Percentiles rank a stretch among this genome's conserved stretches.
Evolutionary conservation across 2,329 filamentous ascomycete species (phyloP).

Genomic region (Colletotrichum sidae): DNA sequence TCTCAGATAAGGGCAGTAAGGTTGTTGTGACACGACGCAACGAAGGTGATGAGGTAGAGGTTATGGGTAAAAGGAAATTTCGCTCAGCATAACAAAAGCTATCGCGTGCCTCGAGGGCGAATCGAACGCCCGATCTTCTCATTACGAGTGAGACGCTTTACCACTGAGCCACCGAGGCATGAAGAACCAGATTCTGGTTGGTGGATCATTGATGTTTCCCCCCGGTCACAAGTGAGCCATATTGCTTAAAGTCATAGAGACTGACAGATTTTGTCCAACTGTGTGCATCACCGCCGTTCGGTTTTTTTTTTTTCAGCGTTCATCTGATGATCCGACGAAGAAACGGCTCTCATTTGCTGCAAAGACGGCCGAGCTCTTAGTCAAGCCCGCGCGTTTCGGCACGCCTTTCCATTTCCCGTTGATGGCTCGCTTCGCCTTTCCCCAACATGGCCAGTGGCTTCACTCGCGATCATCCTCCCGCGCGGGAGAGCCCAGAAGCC

Average conservation of each 20-base stretch:
- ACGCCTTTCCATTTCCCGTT: constrained; percentile 5
- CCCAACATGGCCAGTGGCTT: neutral
- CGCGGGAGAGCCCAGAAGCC: neutral
- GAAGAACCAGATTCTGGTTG: neutral
- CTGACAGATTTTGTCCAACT: too few species aligned
- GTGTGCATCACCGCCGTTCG: too few species aligned
- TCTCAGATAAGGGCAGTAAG: too few species aligned
- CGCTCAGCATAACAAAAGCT: neutral
- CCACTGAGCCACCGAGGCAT: constrained; percentile 31
- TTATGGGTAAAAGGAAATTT: neutral
- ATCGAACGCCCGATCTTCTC: constrained; percentile 36
- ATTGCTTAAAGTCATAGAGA: neutral
- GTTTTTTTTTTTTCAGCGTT: neutral
- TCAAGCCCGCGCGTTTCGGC: constrained; percentile 21
- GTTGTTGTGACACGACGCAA: fast-evolving
- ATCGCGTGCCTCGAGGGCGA: constrained; percentile 30
- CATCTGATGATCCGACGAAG: neutral
- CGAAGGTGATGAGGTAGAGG: too few species aligned
- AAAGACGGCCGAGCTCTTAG: neutral
- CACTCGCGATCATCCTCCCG: neutral
- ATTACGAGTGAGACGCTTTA: constrained; percentile 36
- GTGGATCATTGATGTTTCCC: constrained; percentile 6
- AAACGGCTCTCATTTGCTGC: neutral
- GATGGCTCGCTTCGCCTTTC: constrained; percentile 10
- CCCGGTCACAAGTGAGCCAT: neutral